Evolutionary conservation across 1,284 basidiomycete species (phyloP), one percentile per base, ranked within the genome.

Genomic region (Ceratobasidium sp.): DNA sequence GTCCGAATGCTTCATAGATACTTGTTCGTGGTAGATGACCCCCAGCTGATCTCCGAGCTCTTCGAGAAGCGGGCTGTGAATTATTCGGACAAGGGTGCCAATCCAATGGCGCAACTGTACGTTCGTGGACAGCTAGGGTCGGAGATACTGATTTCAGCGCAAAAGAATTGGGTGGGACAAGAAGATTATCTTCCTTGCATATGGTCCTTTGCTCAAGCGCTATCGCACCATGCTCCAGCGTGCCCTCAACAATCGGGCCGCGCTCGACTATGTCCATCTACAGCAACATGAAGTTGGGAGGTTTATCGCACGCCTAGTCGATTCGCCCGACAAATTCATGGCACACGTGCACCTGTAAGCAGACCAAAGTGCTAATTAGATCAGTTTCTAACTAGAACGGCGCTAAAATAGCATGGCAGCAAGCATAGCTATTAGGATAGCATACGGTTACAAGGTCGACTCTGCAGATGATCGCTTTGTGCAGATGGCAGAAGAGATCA

Each of bases 141-240:
- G 3, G 1, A 19, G 34, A n/a, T 15, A 17, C 59, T 51, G 32
- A 74, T 40, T 37, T 6, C 13, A 13, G 2, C 19, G n/a, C 11
- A 13, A 22, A 34, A 74, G 71, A 2, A 37, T 62, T 22, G 67
- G 67, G 11, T 74, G 71, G 71, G 59, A 54, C 1, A 19, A 54
- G 7, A 46, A 54, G n/a, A 62, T 74, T 19, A 40, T 74, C 29
- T 74, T 74, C 15, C 43, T 74, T 7, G 3, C 13, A 34, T 74
- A 74, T 52, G 59, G 46, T 9, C 44, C 71, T 15, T 22, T 40
- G 34, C 46, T 64, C 19, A 74, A 74, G n/a, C 46, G 61, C 46
- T 65, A 52, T 32, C 71, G 71, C 46, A 54, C 71, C 8, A 44
- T 74, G 22, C 71, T 74, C 61, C 71, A 74, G 19, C 71, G 71